Conservation (phyloP, 1,139 yeast genomes). For the Arxiozyma heterogenica region DNA sequence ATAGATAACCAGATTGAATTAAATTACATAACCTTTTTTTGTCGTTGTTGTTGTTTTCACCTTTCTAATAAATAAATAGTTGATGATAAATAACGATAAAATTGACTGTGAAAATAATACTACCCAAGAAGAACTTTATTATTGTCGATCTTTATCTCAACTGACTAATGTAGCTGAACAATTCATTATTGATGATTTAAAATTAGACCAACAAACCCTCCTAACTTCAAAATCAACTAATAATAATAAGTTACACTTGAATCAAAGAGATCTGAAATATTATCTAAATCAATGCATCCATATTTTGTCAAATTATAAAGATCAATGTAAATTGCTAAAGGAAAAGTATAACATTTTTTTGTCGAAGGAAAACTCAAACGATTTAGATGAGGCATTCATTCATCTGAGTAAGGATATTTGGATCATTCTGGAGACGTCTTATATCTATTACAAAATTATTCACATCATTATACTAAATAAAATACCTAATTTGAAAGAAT, state of each 20-base stretch:
- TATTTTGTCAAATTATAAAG: slow-evolving; percentile 26
- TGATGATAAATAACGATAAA: neutral
- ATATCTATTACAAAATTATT: slow-evolving; percentile 30
- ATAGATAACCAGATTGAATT: too few species aligned
- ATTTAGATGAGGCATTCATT: neutral
- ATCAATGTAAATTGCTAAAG: slow-evolving; percentile 22
- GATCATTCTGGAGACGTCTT: slow-evolving; percentile 23
- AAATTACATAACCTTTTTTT: too few species aligned
- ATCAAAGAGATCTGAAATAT: slow-evolving; percentile 17
- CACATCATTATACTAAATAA: slow-evolving; percentile 21
- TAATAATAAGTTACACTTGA: neutral
- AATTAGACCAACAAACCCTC: neutral
- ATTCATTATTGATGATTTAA: slow-evolving; percentile 18
- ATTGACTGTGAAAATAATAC: neutral
- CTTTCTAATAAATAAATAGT: neutral
- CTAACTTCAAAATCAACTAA: neutral
- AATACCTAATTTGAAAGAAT: slow-evolving; percentile 22
- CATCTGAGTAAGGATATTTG: neutral
- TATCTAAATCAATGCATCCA: slow-evolving; percentile 25
- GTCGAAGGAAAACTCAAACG: neutral
- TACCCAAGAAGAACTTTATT: neutral
- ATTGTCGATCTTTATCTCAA: slow-evolving; percentile 14
- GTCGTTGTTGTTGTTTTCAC: too few species aligned
- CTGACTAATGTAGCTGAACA: slow-evolving; percentile 25
- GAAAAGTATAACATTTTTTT: slow-evolving; percentile 1